phyloP scores from a whole-genome alignment of 805 yeast species.

The Cyberlindnera veronae region DNA sequence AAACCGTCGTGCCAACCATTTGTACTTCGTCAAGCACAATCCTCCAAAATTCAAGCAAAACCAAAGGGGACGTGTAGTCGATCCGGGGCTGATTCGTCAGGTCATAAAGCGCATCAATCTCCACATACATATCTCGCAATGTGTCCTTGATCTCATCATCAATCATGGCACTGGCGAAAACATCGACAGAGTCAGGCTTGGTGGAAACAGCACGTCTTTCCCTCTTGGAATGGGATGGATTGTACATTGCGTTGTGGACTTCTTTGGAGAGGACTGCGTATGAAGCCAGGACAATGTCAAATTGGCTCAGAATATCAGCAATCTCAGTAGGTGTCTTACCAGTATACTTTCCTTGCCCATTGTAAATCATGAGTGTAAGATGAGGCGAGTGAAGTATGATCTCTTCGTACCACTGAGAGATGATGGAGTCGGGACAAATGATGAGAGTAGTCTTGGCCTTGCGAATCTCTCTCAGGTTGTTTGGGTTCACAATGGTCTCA shows the following conservation, averaged over 20 bases:
- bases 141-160: constrained; percentile 7
- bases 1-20: constrained; percentile 72
- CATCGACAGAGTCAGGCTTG: neutral
- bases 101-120: constrained; percentile 10
- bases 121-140: constrained; percentile 12
- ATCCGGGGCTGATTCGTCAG: constrained; percentile 6
- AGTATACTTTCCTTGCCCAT: constrained; percentile 46
- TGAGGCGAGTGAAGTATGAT: constrained; percentile 55
- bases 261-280: constrained; percentile 71
- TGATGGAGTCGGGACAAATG: constrained; percentile 80
- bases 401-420: constrained; percentile 85
- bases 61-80: constrained; percentile 78
- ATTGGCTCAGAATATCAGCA: constrained; percentile 52
- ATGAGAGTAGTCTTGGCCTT: constrained; percentile 72
- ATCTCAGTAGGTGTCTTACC: constrained; percentile 31
- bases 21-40: constrained; percentile 93
- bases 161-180: too few relatives aligned
- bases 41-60: constrained; percentile 82
- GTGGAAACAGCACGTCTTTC: constrained; percentile 13
- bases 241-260: constrained; percentile 72
- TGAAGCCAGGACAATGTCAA: constrained; percentile 79
- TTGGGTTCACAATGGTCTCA: constrained; percentile 6
- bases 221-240: constrained; percentile 41
- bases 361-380: constrained; percentile 59
- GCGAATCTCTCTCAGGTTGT: constrained; percentile 21